These are phyloP conservation scores for Candida anglica DNA, from an alignment of 805 yeast species.

Conservation along the genomic window DNA sequence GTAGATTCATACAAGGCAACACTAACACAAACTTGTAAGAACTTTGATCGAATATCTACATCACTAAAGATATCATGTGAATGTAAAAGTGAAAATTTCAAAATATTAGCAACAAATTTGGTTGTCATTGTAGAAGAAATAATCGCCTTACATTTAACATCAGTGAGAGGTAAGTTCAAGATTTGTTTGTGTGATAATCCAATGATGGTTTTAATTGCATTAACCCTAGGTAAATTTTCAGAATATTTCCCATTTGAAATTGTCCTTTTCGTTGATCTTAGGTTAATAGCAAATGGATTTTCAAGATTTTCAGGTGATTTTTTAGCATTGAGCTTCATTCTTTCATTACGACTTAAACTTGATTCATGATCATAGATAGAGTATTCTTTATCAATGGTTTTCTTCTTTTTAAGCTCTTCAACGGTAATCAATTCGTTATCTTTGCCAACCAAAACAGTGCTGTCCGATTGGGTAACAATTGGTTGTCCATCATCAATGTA, in stretches of 20 bases:
- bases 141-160: slow-evolving; percentile 35
- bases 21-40: slow-evolving; percentile 26
- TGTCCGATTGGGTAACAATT: slow-evolving; percentile 1
- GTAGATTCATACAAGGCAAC: slow-evolving; percentile 33
- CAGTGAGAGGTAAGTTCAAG: slow-evolving; percentile 23
- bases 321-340: slow-evolving; percentile 1
- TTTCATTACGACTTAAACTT: slow-evolving; percentile 8
- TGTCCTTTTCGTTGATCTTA: slow-evolving; percentile 19
- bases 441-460: slow-evolving; percentile 5
- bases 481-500: slow-evolving; percentile 4
- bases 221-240: slow-evolving; percentile 26
- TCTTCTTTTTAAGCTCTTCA: slow-evolving; percentile 7
- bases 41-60: slow-evolving; percentile 14
- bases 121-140: slow-evolving; percentile 26
- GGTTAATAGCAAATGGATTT: slow-evolving; percentile 16
- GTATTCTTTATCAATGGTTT: slow-evolving; percentile 4
- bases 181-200: slow-evolving; percentile 35
- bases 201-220: slow-evolving; percentile 31
- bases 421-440: slow-evolving; percentile 9
- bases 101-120: slow-evolving; percentile 24
- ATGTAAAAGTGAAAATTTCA: slow-evolving; percentile 20
- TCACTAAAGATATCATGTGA: slow-evolving; percentile 21
- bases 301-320: neutral
- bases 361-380: slow-evolving; percentile 7
- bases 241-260: slow-evolving; percentile 13